These are phyloP conservation scores for Fusarium chuoi DNA, from an alignment of 2,329 filamentous ascomycete genomes.

Conservation along the genomic window DNA sequence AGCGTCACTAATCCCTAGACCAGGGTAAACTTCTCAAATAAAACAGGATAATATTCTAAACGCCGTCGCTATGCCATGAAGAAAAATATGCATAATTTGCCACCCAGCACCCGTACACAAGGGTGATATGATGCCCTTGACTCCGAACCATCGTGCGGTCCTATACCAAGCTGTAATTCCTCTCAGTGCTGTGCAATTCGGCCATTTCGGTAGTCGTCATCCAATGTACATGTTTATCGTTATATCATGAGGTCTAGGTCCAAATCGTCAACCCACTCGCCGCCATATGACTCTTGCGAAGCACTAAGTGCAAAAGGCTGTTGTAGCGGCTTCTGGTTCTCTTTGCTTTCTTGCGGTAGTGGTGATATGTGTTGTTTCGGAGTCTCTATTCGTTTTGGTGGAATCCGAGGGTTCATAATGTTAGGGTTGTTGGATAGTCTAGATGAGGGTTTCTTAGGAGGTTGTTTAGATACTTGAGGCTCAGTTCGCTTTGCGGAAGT, in stretches of 20 bases:
- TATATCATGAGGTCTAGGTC: slow-evolving; percentile 47
- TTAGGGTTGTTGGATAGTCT: background rate
- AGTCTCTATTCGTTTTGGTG: background rate
- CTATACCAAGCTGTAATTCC: background rate
- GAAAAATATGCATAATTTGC: slow-evolving; percentile 4
- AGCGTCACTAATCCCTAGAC: background rate
- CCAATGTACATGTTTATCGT: slow-evolving; percentile 23
- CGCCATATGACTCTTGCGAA: slow-evolving; percentile 54
- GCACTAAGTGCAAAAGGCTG: slow-evolving; percentile 26
- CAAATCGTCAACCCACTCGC: slow-evolving; percentile 53
- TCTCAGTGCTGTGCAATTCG: background rate
- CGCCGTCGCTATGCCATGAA: slow-evolving; percentile 29
- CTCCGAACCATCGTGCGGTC: background rate
- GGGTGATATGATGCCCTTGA: background rate
- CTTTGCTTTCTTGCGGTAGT: slow-evolving; percentile 19
- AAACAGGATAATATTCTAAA: slow-evolving; percentile 17
- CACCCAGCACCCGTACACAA: slow-evolving; percentile 3
- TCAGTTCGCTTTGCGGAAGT: background rate
- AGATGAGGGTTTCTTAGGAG: background rate
- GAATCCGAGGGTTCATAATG: background rate
- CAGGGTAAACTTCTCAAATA: background rate
- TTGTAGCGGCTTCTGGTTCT: slow-evolving; percentile 40
- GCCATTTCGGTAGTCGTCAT: background rate
- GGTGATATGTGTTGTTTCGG: background rate
- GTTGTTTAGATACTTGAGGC: background rate